Percentiles rank a stretch among this genome's conserved stretches.
Evolutionary conservation across 108 stramenopile genomes (phyloP).

Genomic region (Schizochytrium sp.): DNA sequence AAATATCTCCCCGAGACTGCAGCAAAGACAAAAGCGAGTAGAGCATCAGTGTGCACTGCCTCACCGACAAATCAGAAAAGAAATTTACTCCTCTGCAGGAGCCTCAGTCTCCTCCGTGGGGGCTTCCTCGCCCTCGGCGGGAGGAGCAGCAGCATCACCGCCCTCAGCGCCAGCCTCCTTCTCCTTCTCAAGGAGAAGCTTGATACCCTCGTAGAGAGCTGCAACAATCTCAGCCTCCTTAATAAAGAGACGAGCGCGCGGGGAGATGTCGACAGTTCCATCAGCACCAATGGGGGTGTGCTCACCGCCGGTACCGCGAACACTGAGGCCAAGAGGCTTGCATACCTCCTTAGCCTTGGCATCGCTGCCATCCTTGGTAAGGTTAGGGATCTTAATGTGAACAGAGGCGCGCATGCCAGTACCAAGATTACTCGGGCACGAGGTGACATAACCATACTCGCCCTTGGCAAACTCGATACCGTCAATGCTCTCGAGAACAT

Average conservation of each 20-base stretch:
- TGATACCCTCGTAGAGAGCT: constrained; percentile 75
- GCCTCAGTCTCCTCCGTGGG: not conserved
- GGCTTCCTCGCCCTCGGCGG: constrained; percentile 12
- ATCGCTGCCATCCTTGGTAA: constrained; percentile 77
- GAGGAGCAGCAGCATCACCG: not conserved
- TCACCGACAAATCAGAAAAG: too few species aligned
- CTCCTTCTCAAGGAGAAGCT: constrained; percentile 73
- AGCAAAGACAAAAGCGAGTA: too few species aligned
- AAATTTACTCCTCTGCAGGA: too few species aligned
- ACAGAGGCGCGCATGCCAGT: constrained; percentile 84
- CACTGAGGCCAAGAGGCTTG: constrained; percentile 79
- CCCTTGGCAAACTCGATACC: constrained; percentile 76
- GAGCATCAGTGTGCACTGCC: too few species aligned
- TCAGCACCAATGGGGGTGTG: constrained; percentile 80
- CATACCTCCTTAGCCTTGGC: constrained; percentile 77
- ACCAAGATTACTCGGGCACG: constrained; percentile 83
- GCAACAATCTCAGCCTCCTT: constrained; percentile 77
- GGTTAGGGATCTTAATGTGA: constrained; percentile 82
- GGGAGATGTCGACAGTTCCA: constrained; percentile 81
- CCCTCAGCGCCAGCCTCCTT: constrained; percentile 56
- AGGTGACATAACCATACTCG: constrained; percentile 78
- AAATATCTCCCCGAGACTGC: too few species aligned
- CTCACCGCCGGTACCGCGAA: constrained; percentile 80
- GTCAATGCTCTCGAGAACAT: constrained; percentile 72
- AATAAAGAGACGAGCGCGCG: constrained; percentile 76